Evolutionary conservation across 2,329 filamentous ascomycete genomes (phyloP).

Genomic region (Fusarium sulawesiense): DNA sequence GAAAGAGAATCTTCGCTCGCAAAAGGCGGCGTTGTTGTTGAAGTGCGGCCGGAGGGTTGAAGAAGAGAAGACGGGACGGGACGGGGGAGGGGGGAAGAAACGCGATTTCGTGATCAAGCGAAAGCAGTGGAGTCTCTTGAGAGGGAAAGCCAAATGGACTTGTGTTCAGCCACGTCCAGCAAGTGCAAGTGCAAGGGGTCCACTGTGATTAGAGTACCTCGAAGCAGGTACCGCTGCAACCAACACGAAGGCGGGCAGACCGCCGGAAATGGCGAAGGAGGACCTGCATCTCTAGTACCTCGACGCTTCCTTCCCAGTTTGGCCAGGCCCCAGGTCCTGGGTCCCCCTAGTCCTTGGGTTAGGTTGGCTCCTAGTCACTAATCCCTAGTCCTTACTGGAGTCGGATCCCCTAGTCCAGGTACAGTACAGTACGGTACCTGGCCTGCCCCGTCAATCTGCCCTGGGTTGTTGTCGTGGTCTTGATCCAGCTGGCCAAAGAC

Average conservation of each 20-base stretch:
- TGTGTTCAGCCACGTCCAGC: constrained; percentile 45
- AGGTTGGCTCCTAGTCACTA: constrained; percentile 20
- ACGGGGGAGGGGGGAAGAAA: constrained; percentile 41
- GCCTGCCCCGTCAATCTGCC: constrained; percentile 19
- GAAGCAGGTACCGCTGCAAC: constrained; percentile 32
- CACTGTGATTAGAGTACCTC: constrained; percentile 35
- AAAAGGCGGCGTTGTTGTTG: constrained; percentile 41
- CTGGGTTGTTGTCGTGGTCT: constrained; percentile 9
- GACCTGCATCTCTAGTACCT: constrained; percentile 37
- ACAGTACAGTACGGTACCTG: constrained; percentile 7
- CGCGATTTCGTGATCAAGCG: constrained; percentile 46
- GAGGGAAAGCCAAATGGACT: constrained; percentile 43
- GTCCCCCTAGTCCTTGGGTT: constrained; percentile 20
- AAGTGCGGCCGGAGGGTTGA: constrained; percentile 41
- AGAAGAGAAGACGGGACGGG: constrained; percentile 44
- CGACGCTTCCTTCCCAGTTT: constrained; percentile 32
- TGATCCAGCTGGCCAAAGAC: constrained; percentile 11
- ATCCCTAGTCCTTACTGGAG: constrained; percentile 13
- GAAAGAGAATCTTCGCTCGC: constrained; percentile 46
- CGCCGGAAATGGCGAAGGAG: constrained; percentile 39
- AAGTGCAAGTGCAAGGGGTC: constrained; percentile 40
- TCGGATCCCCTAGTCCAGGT: constrained; percentile 13
- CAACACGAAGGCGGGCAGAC: constrained; percentile 23
- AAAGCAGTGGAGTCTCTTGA: constrained; percentile 26
- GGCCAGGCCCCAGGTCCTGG: constrained; percentile 25